These are phyloP conservation scores for Solanum etuberosum DNA, from an alignment of 257 asterid species.

Conservation along the genomic window DNA sequence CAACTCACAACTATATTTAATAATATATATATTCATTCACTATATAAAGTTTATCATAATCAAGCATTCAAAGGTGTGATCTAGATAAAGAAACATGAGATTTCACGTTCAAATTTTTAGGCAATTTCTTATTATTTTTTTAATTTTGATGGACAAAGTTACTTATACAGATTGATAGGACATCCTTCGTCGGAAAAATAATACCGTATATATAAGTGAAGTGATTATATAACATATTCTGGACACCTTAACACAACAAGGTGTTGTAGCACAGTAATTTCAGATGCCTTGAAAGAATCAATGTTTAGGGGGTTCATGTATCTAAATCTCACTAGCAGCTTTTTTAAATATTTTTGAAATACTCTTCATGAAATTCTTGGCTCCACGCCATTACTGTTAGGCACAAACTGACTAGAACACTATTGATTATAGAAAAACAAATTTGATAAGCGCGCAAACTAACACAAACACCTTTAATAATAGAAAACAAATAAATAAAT, in stretches of 20 bases:
- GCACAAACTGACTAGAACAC: no score
- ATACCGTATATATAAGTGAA: no score
- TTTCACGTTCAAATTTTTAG: background rate
- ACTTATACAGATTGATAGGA: background rate
- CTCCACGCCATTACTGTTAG: no score
- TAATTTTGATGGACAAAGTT: background rate
- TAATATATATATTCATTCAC: background rate
- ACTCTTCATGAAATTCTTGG: no score
- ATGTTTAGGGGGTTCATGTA: no score
- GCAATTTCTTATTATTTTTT: background rate
- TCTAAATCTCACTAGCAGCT: background rate
- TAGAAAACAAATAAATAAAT: background rate
- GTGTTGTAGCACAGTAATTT: no score
- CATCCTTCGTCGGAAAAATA: no score
- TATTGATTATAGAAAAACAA: no score
- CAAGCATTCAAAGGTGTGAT: background rate
- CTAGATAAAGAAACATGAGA: background rate
- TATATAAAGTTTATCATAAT: background rate
- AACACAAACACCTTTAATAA: background rate
- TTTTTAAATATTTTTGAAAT: no score
- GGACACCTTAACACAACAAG: background rate
- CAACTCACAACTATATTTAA: background rate
- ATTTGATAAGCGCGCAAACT: accelerated
- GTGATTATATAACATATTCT: no score
- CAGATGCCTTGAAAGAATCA: no score